Base-by-base conservation (phyloP, 2,329 filamentous ascomycete species). In the Tolypocladium amazonense region DNA sequence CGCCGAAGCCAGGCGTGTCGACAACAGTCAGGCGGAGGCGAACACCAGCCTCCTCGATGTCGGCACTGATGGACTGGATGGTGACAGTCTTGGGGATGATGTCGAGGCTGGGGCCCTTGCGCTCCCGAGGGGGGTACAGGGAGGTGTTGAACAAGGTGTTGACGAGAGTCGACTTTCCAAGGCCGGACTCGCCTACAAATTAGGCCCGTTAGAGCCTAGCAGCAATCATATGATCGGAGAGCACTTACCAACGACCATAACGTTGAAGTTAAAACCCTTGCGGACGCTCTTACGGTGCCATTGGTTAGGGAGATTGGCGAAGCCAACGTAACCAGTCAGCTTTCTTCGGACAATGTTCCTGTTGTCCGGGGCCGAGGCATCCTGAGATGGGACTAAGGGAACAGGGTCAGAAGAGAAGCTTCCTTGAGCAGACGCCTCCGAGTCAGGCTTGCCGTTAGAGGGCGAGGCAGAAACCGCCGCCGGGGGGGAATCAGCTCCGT, bases 251-350 rank as follows among this genome's bases (percentile, higher is more conserved):
- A 99, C 94, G 77, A 99, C 94, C 94, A 99, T 99, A 68, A 99
- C 94, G 75, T 99, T 99, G 84, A 99, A 99, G 85, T 97, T 99
- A 86, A 99, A 99, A 63, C 94, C 94, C 80, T 99, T 99, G 74
- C 94, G 91, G 71, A 99, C 94, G 86, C 92, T 97, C 88, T 99
- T 99, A 77, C 94, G 93, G 83, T 99, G 94, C 94, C 94, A 99
- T 80, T 99, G 94, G 81, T 99, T 99, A 65, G 94, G 94, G 73
- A 99, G 79, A 76, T 99, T 99, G 76, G 94, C 94, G 73, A 99
- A 99, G 66, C 94, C 94, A 71, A 99, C 94, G 71, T 97, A 99
- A 72, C 94, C 94, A 57, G 94, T 97, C 73, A 99, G 82, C 83
- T 99, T 99, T 77, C 94, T 87, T 77, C 94, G 90, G 70, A 99